Percentiles rank a stretch among this genome's conserved stretches.
These are phyloP conservation scores for Penicillium flavigenum DNA, from an alignment of 495 filamentous ascomycete genomes.

Conservation along the genomic window DNA sequence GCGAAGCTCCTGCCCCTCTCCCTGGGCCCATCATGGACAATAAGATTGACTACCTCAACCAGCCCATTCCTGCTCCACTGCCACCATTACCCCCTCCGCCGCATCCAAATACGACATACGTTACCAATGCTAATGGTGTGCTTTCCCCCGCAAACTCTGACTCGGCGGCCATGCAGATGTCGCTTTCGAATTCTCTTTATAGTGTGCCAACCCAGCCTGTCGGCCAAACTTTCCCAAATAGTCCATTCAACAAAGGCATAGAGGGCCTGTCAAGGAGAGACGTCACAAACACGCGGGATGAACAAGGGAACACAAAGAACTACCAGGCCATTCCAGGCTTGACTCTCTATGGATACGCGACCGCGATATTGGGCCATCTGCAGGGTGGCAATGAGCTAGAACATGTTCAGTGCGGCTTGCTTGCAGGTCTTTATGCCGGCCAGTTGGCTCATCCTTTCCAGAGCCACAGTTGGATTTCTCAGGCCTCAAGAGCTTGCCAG, in stretches of 20 bases:
- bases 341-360: conserved; percentile 82
- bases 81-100: conserved; percentile 7
- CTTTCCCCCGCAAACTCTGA: conserved; percentile 33
- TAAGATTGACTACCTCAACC: conserved; percentile 25
- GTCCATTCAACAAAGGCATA: conserved; percentile 16
- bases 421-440: conserved; percentile 85
- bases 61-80: conserved; percentile 30
- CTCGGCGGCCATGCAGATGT: conserved; percentile 20
- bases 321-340: conserved; percentile 87
- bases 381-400: conserved; percentile 73
- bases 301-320: conserved; percentile 52
- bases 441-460: conserved; percentile 86
- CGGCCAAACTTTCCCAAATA: conserved; percentile 21
- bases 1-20: conserved; percentile 54
- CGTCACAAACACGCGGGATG: conserved; percentile 11
- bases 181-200: conserved; percentile 26
- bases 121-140: conserved; percentile 23
- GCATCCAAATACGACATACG: conserved; percentile 3
- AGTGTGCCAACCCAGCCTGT: conserved; percentile 16
- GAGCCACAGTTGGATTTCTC: conserved; percentile 83
- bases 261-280: conserved; percentile 16
- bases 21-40: conserved; percentile 55
- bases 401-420: conserved; percentile 80
- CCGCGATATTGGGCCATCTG: conserved; percentile 80
- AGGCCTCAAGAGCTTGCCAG: conserved; percentile 73